Evolutionary conservation across 345 rosid genomes (phyloP), one percentile per base, ranked within the genome.

Genomic region (Raphanus sativus): DNA sequence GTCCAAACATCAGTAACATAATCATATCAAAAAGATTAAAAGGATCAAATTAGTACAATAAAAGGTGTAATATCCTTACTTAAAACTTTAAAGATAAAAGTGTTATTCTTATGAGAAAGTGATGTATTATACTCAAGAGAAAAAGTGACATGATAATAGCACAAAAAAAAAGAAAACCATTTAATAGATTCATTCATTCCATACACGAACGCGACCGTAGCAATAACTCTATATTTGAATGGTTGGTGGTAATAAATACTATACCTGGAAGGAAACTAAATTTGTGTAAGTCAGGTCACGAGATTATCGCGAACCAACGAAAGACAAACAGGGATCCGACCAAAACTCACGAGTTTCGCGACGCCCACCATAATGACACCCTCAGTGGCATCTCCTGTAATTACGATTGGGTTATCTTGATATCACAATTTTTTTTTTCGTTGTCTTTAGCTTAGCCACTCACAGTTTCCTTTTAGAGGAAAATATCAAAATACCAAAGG

Each of bases 301-400:
- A 76, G 75, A 63, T 48, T 67, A 66, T 75, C 61, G 67, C 67
- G 2, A 67, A 58, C 60, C 61, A 75, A 75, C 73, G 25, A 71
- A 66, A 67, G n/a, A 33, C 33, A 26, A 29, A 54, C 5, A n/a
- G 55, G 33, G 65, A 50, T 55, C 78, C 62, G 80, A 17, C 33
- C 21, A 16, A 8, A 28, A 38, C 69, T 76, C 80, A 76, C 80
- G 80, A 69, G 80, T 69, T 62, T 69, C 58, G 70, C 70, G 64
- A 69, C 64, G 45, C 75, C 75, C 63, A 50, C 40, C 74, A 50
- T 75, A 17, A 67, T 75, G 6, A 45, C 68, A 48, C 21, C 67
- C 58, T 68, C 21, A 17, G 62, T 75, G 73, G 62, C 62, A 60
- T 62, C 6, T 5, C 58, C 58, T 16, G 58, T 52, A 52, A 52